Percentiles rank a stretch among this genome's conserved stretches.
Conservation (phyloP, 2,329 filamentous ascomycete species). For the Penicillium decumbens region DNA sequence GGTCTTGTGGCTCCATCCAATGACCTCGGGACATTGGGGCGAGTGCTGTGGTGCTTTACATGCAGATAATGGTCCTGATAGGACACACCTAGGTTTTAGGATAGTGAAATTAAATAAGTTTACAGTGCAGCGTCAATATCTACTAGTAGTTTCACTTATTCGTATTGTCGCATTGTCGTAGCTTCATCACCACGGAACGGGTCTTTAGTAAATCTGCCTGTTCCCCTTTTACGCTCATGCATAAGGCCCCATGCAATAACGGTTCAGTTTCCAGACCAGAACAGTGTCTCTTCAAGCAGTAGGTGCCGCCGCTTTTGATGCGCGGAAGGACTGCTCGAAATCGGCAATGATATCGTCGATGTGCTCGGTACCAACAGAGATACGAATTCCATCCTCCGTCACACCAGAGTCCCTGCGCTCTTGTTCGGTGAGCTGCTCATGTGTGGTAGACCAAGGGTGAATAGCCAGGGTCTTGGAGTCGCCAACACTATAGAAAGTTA, state of each 20-base stretch:
- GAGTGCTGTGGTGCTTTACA: background rate
- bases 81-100: background rate
- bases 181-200: background rate
- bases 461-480: conserved; percentile 94
- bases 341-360: conserved; percentile 97
- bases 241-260: background rate
- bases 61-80: background rate
- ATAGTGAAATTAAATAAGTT: background rate
- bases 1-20: background rate
- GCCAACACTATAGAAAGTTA: conserved; percentile 57
- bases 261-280: background rate
- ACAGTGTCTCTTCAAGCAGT: conserved; percentile 4
- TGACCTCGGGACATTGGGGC: background rate
- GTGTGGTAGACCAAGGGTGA: conserved; percentile 91
- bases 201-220: background rate
- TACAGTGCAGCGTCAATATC: background rate
- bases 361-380: conserved; percentile 92
- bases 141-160: background rate
- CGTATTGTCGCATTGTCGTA: background rate
- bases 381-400: conserved; percentile 83
- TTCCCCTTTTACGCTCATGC: background rate
- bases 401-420: conserved; percentile 78
- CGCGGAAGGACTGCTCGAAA: conserved; percentile 83
- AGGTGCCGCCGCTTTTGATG: conserved; percentile 41
- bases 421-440: conserved; percentile 81